Evolutionary conservation across 805 yeast species (phyloP), one percentile per base, ranked within the genome.

Genomic region (Nematodospora valgi): DNA sequence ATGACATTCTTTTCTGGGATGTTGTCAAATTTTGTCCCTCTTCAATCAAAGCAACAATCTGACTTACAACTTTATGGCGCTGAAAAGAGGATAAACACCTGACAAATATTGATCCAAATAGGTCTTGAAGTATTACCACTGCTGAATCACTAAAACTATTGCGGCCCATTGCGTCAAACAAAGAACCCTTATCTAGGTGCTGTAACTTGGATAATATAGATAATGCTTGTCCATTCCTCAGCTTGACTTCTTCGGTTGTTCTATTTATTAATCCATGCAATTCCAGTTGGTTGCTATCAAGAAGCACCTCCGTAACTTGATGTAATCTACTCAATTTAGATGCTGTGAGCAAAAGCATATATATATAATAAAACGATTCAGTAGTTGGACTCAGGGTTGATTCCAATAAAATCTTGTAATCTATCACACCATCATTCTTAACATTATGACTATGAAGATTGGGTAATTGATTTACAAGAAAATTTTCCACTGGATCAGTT

Each of bases 91-190:
- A 69, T 26, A 81, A 58, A 34, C 78, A 56, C 52, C 78, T 80
- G 19, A 76, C 64, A 48, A 83, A 87, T n/a, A 86, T 67, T 6
- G 78, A 68, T 56, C 84, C 77, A 43, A 84, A 82, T 26, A 87
- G 68, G 42, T 86, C 87, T 44, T 80, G 77, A 21, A 88, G 59
- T 1, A 86, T 70, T 0, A 72, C 55, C 0, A 79, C 72, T 9
- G 76, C 56, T 8, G 70, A 63, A 39, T 78, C 82, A 39, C 71
- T 69, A 35, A 66, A 56, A 21, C 45, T 46, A 23, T 40, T 48
- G n/a, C 48, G 57, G 5, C 57, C 55, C 19, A 57, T 42, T 10
- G 46, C 38, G 19, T 55, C 62, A 12, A 48, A 36, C 2, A 46
- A 38, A 6, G 38, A 36, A 7, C 37, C 32, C 12, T 45, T 47